Conservation (phyloP, 2,329 filamentous ascomycete species). For the Nothopassalora personata region DNA sequence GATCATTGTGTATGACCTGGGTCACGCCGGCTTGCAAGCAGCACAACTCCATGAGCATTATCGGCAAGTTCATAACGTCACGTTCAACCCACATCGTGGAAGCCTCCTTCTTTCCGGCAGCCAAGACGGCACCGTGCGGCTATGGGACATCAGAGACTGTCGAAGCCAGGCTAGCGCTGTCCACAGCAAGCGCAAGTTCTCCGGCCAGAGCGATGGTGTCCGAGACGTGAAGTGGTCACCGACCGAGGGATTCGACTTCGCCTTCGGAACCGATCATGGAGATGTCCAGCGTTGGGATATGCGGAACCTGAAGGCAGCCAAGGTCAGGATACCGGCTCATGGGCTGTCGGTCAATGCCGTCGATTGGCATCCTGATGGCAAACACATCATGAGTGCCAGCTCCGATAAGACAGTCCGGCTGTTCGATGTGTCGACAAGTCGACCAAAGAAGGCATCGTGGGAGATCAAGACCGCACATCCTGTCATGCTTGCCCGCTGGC, state of each 20-base stretch:
- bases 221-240: conserved; percentile 63
- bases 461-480: conserved; percentile 57
- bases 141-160: conserved; percentile 59
- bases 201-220: conserved; percentile 56
- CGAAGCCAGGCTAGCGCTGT: conserved; percentile 43
- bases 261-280: conserved; percentile 60
- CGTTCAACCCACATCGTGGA: conserved; percentile 59
- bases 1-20: conserved; percentile 60
- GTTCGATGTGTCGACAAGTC: conserved; percentile 57
- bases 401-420: conserved; percentile 58
- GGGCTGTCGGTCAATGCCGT: conserved; percentile 53
- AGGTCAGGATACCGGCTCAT: conserved; percentile 58
- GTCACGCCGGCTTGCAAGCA: conserved; percentile 55
- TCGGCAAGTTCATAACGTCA: conserved; percentile 60
- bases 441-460: conserved; percentile 55
- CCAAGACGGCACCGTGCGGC: conserved; percentile 58
- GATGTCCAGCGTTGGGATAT: conserved; percentile 61
- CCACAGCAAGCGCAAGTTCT: conserved; percentile 51
- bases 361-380: conserved; percentile 64
- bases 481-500: conserved; percentile 59
- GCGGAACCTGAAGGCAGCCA: conserved; percentile 51
- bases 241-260: conserved; percentile 57
- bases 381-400: conserved; percentile 58
- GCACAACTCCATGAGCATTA: conserved; percentile 59
- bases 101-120: conserved; percentile 58